A percentile compares a stretch with the other conserved stretches of the same genome.
Evolutionary conservation across 1,284 basidiomycete species (phyloP).

Genomic region (Mycena citricolor): DNA sequence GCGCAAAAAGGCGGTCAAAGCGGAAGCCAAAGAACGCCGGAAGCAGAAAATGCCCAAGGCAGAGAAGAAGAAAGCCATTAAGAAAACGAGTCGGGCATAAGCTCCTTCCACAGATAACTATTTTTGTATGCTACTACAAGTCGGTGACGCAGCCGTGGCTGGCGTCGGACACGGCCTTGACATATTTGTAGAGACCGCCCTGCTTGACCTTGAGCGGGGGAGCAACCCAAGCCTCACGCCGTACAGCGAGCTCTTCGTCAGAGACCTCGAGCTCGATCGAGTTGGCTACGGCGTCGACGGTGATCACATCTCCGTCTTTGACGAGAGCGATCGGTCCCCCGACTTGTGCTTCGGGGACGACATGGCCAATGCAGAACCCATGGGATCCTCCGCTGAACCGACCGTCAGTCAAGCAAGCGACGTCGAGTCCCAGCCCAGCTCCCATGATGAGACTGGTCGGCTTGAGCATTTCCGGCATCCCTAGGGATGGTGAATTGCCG

Average conservation of each 20-base stretch:
- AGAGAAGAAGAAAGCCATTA: conserved; percentile 86
- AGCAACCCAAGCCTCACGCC: conserved; percentile 72
- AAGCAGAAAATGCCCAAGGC: conserved; percentile 93
- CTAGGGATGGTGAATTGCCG: conserved; percentile 33
- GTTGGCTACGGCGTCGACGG: conserved; percentile 84
- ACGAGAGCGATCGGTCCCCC: conserved; percentile 92
- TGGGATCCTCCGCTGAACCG: conserved; percentile 79
- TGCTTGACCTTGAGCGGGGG: conserved; percentile 83
- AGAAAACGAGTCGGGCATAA: conserved; percentile 42
- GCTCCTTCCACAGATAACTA: neutral
- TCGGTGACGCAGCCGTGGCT: conserved; percentile 89
- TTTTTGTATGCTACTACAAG: conserved; percentile 39
- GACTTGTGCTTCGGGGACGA: conserved; percentile 86
- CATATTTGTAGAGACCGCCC: conserved; percentile 89
- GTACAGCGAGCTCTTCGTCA: conserved; percentile 67
- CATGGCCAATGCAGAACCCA: conserved; percentile 90
- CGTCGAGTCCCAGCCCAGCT: conserved; percentile 86
- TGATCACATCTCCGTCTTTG: conserved; percentile 82
- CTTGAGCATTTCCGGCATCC: conserved; percentile 96
- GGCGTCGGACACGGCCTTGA: conserved; percentile 83
- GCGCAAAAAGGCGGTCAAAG: conserved; percentile 86
- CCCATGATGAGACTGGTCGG: conserved; percentile 91
- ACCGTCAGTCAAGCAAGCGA: conserved; percentile 91
- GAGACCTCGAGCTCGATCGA: conserved; percentile 74
- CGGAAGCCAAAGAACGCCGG: conserved; percentile 83